Evolutionary conservation across 164 flowering plant genomes (phyloP), one percentile per base, ranked within the genome.

Genomic region (Tinospora cordifolia): DNA sequence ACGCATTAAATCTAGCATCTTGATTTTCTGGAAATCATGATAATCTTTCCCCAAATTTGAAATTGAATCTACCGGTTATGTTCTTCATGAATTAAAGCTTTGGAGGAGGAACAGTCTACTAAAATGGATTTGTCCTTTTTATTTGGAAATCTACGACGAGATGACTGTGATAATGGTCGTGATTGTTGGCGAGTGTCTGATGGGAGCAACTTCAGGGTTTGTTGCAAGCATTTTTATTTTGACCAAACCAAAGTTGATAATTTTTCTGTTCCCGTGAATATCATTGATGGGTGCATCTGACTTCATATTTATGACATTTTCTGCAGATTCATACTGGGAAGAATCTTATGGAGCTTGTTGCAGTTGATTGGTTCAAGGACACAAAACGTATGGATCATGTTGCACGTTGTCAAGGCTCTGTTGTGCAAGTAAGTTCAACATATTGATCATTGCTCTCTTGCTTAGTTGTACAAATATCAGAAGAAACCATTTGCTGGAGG

Each of bases 281-380:
- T n/a, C n/a, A n/a, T n/a, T n/a, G n/a, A n/a, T n/a, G n/a, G n/a
- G n/a, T n/a, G n/a, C n/a, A n/a, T n/a, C n/a, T n/a, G n/a, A n/a
- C n/a, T n/a, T n/a, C n/a, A n/a, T n/a, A n/a, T n/a, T n/a, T n/a
- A n/a, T n/a, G n/a, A n/a, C 17, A 68, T n/a, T 72, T 22, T 75
- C 25, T 75, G 79, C 74, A 93, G 97, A 79, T 87, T 80, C 85
- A 92, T 78, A 97, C 96, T 22, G 98, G 99, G 67, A 95, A 95
- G 75, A 93, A 79, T 76, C 74, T 92, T 57, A 88, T 92, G 98
- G 98, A 95, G 82, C 98, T 95, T 71, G 97, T 95, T 75, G 97
- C 99, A 71, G 98, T 92, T 69, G 99, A 95, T 82, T 95, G 99
- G 99, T 87, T 92, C 75, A 92, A 95, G 78, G 94, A 92, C 75